Percentiles rank a stretch among this genome's conserved stretches.
These are phyloP conservation scores for Dimargaris cristalligena DNA, from an alignment of 192 early-diverging fungal species.

Conservation along the genomic window DNA sequence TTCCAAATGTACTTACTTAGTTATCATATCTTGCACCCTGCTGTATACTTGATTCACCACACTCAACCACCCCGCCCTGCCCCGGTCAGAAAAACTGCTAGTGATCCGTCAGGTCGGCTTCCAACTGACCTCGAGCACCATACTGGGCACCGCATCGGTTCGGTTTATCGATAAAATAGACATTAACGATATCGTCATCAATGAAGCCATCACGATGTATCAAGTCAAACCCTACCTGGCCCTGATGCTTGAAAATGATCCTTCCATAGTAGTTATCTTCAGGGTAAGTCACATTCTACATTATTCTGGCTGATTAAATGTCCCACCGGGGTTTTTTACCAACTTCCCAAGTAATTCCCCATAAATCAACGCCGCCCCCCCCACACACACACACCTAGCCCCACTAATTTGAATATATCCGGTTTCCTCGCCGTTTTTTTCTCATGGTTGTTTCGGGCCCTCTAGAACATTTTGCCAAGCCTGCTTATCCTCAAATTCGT, in stretches of 20 bases:
- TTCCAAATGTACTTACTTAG: too few relatives aligned
- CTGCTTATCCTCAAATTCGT: background rate
- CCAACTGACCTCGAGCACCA: constrained; percentile 40
- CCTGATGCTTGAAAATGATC: constrained; percentile 39
- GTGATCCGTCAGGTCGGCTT: constrained; percentile 51
- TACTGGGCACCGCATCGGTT: constrained; percentile 26
- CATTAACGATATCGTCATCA: constrained; percentile 52
- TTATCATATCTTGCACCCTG: too few relatives aligned
- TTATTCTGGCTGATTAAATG: too few relatives aligned
- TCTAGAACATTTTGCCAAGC: background rate
- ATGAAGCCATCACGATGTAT: constrained; percentile 57
- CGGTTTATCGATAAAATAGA: constrained; percentile 46
- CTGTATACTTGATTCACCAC: too few relatives aligned
- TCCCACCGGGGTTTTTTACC: too few relatives aligned
- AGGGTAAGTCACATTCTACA: constrained; percentile 38
- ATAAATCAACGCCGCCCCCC: too few relatives aligned
- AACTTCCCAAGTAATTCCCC: too few relatives aligned
- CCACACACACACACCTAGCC: too few relatives aligned
- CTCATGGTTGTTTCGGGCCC: too few relatives aligned
- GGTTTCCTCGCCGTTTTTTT: too few relatives aligned
- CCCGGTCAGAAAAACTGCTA: constrained; percentile 38
- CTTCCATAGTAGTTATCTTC: constrained; percentile 50
- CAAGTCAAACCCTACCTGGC: constrained; percentile 57
- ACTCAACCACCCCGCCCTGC: too few relatives aligned
- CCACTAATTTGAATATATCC: too few relatives aligned